Evolutionary conservation across 805 yeast species (phyloP), one percentile per base, ranked within the genome.

Genomic region (Zygosaccharomyces bisporus): DNA sequence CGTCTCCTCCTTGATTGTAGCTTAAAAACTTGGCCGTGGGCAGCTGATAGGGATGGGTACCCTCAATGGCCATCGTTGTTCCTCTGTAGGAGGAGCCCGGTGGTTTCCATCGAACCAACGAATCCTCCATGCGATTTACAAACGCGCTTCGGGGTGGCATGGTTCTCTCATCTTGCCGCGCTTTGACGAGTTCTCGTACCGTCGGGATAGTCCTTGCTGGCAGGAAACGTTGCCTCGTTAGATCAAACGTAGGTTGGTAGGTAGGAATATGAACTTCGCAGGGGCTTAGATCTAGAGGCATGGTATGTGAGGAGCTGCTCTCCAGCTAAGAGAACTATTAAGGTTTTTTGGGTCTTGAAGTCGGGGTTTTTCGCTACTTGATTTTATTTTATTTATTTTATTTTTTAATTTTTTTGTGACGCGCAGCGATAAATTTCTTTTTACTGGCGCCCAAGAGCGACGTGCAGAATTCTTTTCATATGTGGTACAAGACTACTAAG

Each of bases 21-120:
- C 20, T n/a, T 14, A 12, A 14, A n/a, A 39, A 16, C 24, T 29
- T 32, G 14, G 50, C 44, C 4, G 54, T 44, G n/a, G 45, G 42
- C 38, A 44, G 23, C 40, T 61, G 66, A 37, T 53, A 60, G 5
- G 66, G 65, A 42, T 58, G 65, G 2, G 38, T 45, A 6, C 62
- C 65, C 9, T 57, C 57, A 8, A 60, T 43, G 4, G 55, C 60
- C 43, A 52, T 47, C 0, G 56, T 35, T 1, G 64, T 51, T 10
- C 63, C 61, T 9, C 41, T 46, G 39, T 55, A 53, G 16, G 56
- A 56, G 3, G 58, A 55, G 1, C 46, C 44, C 1, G 63, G 50
- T 4, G 64, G 62, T 18, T 52, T 56, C 62, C 65, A 60, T 34
- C 53, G 58, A 12, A 61, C 45, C 23, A 63, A 34, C 10, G 49